Evolutionary conservation across 176 grass and related monocot genomes (phyloP), one percentile per base, ranked within the genome.

Genomic region (Saccharum spontaneum): DNA sequence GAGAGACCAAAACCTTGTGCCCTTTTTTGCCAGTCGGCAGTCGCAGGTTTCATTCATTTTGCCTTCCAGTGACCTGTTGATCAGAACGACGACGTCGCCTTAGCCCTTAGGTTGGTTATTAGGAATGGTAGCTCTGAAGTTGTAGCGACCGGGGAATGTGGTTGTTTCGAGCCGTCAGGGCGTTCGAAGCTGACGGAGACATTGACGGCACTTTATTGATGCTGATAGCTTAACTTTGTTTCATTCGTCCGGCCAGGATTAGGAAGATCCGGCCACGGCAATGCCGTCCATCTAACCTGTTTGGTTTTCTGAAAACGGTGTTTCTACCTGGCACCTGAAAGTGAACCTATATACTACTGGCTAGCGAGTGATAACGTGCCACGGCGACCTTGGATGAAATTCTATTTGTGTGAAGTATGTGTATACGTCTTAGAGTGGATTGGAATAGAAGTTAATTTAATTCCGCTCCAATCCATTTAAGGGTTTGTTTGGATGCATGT

Each of bases 101-200:
- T 50, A 50, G 48, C 1, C 7, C 45, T 6, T 61, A 48, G 41
- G 7, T 73, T 10, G 31, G 50, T 13, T 62, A 82, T 69, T 86
- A 77, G 88, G 64, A 63, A 81, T 37, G 83, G 88, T 90, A 71
- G 88, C 63, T 90, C 66, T 67, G 83, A 48, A 71, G 83, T 82
- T 86, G 83, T 73, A 90, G 71, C 83, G 83, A 81, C 88, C 77
- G 8, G 71, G 76, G 78, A 89, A 77, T 80, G 78, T 31, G 28
- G 34, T 36, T 34, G 5, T 13, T 80, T 15, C 24, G 65, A 78
- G 66, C 75, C 15, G 43, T 40, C 24, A 10, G 49, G 69, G 24
- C 43, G 43, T 8, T 48, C 13, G 2, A 16, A 48, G 23, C 23
- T 30, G 71, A 72, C 23, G 40, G 40, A 3, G 69, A 72, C 69